phyloP scores from a whole-genome alignment of 1,284 basidiomycete genomes.

The Ganoderma multipileum region DNA sequence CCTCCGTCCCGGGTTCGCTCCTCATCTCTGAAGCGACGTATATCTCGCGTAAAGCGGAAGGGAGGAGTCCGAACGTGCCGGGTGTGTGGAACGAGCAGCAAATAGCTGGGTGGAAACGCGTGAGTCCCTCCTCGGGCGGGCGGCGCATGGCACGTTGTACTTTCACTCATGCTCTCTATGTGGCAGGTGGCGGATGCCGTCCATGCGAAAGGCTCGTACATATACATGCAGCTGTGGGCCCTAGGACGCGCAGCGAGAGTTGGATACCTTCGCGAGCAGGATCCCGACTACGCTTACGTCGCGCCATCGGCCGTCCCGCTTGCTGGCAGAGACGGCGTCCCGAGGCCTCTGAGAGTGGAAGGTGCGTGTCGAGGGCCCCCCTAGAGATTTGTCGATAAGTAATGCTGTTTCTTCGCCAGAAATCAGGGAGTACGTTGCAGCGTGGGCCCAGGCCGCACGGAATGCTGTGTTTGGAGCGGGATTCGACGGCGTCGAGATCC shows the following conservation, averaged over 20 bases:
- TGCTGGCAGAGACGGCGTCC: neutral
- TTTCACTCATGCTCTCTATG: neutral
- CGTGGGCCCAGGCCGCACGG: slow-evolving; percentile 47
- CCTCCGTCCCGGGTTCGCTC: slow-evolving; percentile 50
- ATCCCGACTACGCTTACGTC: slow-evolving; percentile 45
- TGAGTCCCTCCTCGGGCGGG: slow-evolving; percentile 28
- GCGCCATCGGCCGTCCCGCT: slow-evolving; percentile 46
- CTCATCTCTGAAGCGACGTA: slow-evolving; percentile 56
- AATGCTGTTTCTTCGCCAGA: slow-evolving; percentile 32
- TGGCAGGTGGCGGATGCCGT: slow-evolving; percentile 15
- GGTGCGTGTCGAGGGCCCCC: neutral
- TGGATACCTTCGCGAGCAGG: slow-evolving; percentile 29
- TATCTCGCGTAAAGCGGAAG: slow-evolving; percentile 47
- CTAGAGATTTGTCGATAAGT: no score
- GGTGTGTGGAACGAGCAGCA: slow-evolving; percentile 53
- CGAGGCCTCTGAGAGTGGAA: neutral
- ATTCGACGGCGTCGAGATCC: slow-evolving; percentile 52
- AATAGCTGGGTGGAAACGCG: slow-evolving; percentile 53
- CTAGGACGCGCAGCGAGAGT: slow-evolving; percentile 48
- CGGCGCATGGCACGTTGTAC: neutral
- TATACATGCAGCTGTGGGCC: slow-evolving; percentile 57
- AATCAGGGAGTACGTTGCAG: slow-evolving; percentile 49
- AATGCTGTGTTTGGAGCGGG: slow-evolving; percentile 52
- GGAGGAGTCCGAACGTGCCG: slow-evolving; percentile 43
- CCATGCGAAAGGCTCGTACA: slow-evolving; percentile 44